phyloP scores from a whole-genome alignment of 2,329 filamentous ascomycete species.

The Botrytis medusae region DNA sequence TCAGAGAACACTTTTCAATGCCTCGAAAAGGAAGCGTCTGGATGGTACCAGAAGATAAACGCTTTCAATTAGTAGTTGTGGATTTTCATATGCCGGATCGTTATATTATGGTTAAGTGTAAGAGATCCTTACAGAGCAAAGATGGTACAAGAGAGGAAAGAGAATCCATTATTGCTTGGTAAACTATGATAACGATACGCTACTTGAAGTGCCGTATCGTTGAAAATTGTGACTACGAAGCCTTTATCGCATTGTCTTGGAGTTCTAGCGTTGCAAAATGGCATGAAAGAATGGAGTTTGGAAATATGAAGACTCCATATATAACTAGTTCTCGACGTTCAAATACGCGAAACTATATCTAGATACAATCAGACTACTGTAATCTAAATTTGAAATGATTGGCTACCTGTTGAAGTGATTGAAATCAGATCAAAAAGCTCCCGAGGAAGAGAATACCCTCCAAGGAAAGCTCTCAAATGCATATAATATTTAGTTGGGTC shows the following conservation, averaged over 20 bases:
- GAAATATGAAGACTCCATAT: neutral
- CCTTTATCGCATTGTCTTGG: neutral
- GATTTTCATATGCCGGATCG: constrained; percentile 36
- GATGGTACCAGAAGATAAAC: constrained; percentile 33
- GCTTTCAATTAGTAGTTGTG: constrained; percentile 32
- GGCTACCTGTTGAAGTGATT: neutral
- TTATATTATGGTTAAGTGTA: constrained; percentile 34
- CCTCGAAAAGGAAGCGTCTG: constrained; percentile 17
- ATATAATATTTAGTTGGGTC: neutral
- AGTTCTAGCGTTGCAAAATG: neutral
- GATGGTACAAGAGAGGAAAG: constrained; percentile 34
- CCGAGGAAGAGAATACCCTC: neutral
- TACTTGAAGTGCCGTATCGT: neutral
- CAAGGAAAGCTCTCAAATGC: neutral
- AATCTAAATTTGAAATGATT: neutral
- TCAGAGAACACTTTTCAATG: neutral
- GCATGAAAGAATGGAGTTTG: neutral
- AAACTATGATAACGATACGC: neutral
- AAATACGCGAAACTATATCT: neutral
- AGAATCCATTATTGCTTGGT: constrained; percentile 37
- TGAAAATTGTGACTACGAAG: neutral
- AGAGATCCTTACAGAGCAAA: constrained; percentile 25
- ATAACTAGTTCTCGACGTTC: neutral
- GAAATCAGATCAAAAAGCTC: neutral
- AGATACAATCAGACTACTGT: neutral